phyloP scores from a whole-genome alignment of 2,329 filamentous ascomycete species.

The Hyphodiscus sp. region DNA sequence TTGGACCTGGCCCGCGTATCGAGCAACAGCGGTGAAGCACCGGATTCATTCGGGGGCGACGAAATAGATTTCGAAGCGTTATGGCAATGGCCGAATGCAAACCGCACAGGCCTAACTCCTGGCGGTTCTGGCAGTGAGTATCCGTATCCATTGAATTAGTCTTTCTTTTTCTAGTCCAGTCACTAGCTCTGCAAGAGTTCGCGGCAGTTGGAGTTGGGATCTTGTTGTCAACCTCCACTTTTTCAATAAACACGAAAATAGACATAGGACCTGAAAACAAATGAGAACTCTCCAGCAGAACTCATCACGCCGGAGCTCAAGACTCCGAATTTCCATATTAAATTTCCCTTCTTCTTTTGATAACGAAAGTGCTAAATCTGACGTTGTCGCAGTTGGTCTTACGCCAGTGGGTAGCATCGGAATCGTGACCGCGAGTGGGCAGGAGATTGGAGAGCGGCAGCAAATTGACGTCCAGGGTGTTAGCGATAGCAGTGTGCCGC shows the following conservation, averaged over 20 bases:
- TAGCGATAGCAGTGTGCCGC: conserved; percentile 12
- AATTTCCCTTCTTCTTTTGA: background rate
- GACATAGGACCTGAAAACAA: background rate
- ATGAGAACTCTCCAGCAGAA: background rate
- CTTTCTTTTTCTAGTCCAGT: background rate
- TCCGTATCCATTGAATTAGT: background rate
- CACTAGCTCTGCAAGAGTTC: background rate
- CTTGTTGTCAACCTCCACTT: too few relatives aligned
- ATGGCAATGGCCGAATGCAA: conserved; percentile 14
- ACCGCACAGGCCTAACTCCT: background rate
- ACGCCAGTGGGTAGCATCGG: background rate
- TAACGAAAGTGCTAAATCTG: background rate
- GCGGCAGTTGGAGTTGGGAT: too few relatives aligned
- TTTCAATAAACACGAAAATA: background rate
- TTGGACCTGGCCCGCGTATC: conserved; percentile 11
- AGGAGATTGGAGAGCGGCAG: background rate
- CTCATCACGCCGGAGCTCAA: too few relatives aligned
- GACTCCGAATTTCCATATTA: too few relatives aligned
- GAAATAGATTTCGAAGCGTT: conserved; percentile 22
- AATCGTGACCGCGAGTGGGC: background rate
- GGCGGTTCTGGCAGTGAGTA: conserved; percentile 1
- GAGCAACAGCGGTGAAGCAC: conserved; percentile 8
- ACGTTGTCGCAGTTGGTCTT: background rate
- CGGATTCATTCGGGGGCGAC: conserved; percentile 12
- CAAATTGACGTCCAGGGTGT: conserved; percentile 8